A percentile compares a stretch with the other conserved stretches of the same genome.
Evolutionary conservation across 345 rosid genomes (phyloP).

Genomic region (Moringa oleifera): DNA sequence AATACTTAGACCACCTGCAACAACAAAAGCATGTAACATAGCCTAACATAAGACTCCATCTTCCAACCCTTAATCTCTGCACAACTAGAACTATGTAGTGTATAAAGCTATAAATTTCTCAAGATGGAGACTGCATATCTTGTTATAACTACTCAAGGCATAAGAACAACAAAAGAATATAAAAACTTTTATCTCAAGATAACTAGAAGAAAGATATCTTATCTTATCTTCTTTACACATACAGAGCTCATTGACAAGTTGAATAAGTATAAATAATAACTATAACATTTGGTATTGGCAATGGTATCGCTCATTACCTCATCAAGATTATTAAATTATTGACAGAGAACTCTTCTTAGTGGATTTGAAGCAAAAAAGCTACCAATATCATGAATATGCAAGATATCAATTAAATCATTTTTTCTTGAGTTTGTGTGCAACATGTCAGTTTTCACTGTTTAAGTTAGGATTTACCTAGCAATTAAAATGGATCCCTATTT

Average conservation of each 20-base stretch:
- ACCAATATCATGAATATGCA: no score
- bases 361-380: no score
- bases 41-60: no score
- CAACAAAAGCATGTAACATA: slow-evolving; percentile 15
- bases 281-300: neutral
- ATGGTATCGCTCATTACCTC: neutral
- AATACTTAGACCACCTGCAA: slow-evolving; percentile 77
- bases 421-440: no score
- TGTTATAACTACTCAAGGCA: neutral
- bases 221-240: neutral
- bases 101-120: no score
- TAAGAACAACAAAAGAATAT: neutral
- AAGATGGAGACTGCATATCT: no score
- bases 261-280: neutral
- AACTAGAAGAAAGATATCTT: neutral
- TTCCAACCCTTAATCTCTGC: no score
- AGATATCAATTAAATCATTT: no score
- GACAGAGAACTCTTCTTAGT: neutral
- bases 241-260: neutral
- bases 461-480: neutral
- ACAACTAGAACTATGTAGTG: no score
- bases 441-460: no score
- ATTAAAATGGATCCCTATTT: neutral
- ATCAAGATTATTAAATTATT: neutral
- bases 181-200: no score